Evolutionary conservation across 1,284 basidiomycete genomes (phyloP).

Genomic region (Violaceomyces palustris): DNA sequence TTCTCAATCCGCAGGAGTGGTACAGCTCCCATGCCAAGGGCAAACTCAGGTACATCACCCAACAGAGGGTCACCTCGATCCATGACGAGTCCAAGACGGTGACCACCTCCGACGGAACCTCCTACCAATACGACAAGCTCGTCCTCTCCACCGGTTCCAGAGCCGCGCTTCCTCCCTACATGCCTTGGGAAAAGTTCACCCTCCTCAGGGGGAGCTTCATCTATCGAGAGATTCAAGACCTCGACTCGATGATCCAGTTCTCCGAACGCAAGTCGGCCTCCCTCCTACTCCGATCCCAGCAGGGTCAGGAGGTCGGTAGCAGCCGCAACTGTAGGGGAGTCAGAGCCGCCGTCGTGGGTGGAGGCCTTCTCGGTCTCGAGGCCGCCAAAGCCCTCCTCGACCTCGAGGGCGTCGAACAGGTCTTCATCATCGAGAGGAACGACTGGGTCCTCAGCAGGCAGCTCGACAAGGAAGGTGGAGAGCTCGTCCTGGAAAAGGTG

Average conservation of each 20-base stretch:
- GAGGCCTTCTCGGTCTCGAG: slow-evolving; percentile 68
- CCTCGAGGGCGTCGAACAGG: slow-evolving; percentile 57
- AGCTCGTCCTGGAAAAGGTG: slow-evolving; percentile 66
- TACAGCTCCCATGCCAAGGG: slow-evolving; percentile 56
- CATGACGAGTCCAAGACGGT: slow-evolving; percentile 57
- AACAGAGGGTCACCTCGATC: slow-evolving; percentile 56
- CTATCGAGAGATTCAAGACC: slow-evolving; percentile 63
- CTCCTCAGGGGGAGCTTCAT: slow-evolving; percentile 63
- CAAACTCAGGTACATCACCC: slow-evolving; percentile 46
- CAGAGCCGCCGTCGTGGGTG: slow-evolving; percentile 66
- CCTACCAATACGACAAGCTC: slow-evolving; percentile 60
- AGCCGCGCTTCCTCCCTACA: slow-evolving; percentile 65
- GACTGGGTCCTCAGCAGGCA: slow-evolving; percentile 66
- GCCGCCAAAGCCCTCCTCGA: slow-evolving; percentile 70
- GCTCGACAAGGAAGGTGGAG: slow-evolving; percentile 66
- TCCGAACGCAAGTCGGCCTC: slow-evolving; percentile 24
- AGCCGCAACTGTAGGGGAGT: too few relatives aligned
- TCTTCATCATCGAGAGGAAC: slow-evolving; percentile 63
- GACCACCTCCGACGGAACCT: slow-evolving; percentile 57
- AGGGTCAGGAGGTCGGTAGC: slow-evolving; percentile 58
- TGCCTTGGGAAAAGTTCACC: slow-evolving; percentile 56
- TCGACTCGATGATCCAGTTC: slow-evolving; percentile 39
- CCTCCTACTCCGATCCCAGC: slow-evolving; percentile 53
- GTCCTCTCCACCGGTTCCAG: slow-evolving; percentile 66
- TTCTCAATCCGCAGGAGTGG: slow-evolving; percentile 64